Evolutionary conservation across 148 eudicot genomes (phyloP), one percentile per base, ranked within the genome.

Genomic region (Drosera capensis): DNA sequence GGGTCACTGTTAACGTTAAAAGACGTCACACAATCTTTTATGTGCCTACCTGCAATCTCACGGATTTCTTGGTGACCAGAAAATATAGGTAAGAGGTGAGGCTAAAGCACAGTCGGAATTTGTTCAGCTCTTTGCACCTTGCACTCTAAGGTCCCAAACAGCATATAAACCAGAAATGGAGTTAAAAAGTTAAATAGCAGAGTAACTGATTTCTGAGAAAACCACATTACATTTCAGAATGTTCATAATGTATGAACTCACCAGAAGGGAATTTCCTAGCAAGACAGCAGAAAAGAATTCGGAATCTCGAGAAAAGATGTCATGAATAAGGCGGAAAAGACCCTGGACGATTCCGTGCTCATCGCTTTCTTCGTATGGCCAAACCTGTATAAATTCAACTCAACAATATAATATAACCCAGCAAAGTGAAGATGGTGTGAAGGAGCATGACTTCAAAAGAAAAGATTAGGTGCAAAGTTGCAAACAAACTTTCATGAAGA

Each of bases 281-380:
- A 61, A 53, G 25, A 49, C 24, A 14, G 71, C 64, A 63, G 57
- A 41, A 64, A 66, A 62, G 43, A 63, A 61, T 40, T 78, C 82
- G 25, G 64, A 47, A 60, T 90, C 68, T 34, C 51, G 74, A 18
- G 87, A 70, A 47, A 80, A 90, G 46, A 90, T 57, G 52, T 75
- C 54, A 62, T 58, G 68, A 87, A 78, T 85, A 88, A 75, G 67
- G 58, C 80, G 70, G 58, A 85, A 78, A 45, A 90, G 85, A 40
- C 85, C 80, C 72, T 85, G 95, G 57, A 90, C 70, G 58, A 81
- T 73, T 40, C 95, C 99, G 57, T 69, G 73, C 46, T 78, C 92
- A 25, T 75, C 88, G 54, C 71, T 78, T 63, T 84, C 95, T 43
- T 80, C 97, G 60, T 80, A 90, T 28, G 97, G 93, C 97, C 97